These are phyloP conservation scores for Monosporascus sp. DNA, from an alignment of 2,329 filamentous ascomycete species.

Conservation along the genomic window DNA sequence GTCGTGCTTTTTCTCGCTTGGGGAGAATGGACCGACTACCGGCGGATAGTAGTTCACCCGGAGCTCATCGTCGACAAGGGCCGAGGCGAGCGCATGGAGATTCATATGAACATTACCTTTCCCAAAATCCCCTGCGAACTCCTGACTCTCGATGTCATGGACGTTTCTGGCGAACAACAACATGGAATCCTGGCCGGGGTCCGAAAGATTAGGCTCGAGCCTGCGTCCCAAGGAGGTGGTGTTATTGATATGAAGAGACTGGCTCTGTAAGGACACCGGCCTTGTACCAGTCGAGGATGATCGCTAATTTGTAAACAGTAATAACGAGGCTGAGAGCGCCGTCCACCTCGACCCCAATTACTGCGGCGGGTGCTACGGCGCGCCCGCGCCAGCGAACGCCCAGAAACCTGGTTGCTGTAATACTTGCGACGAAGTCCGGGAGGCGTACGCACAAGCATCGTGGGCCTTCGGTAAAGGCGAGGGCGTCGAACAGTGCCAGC, in stretches of 20 bases:
- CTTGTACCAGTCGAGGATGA: background rate
- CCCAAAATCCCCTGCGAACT: constrained; percentile 92
- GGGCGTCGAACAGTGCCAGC: constrained; percentile 88
- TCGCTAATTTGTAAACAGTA: constrained; percentile 6
- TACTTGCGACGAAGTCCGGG: constrained; percentile 92
- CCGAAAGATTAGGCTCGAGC: constrained; percentile 77
- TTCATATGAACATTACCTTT: constrained; percentile 95
- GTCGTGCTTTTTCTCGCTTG: constrained; percentile 84
- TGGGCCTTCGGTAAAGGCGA: constrained; percentile 96
- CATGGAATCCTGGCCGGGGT: constrained; percentile 90
- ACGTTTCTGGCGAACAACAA: constrained; percentile 95
- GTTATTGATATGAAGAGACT: constrained; percentile 68
- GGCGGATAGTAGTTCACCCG: constrained; percentile 77
- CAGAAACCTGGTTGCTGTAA: constrained; percentile 89
- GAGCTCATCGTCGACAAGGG: constrained; percentile 96
- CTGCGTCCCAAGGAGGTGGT: constrained; percentile 67
- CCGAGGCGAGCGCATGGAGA: constrained; percentile 98
- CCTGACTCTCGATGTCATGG: constrained; percentile 96
- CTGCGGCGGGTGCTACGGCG: constrained; percentile 92
- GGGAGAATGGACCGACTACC: constrained; percentile 96
- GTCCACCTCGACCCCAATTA: constrained; percentile 84
- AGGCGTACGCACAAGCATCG: constrained; percentile 81
- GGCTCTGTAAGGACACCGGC: constrained; percentile 50
- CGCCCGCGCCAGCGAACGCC: constrained; percentile 64
- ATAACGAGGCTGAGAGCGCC: constrained; percentile 62